A percentile compares a stretch with the other conserved stretches of the same genome.
These are phyloP conservation scores for Lagenidium giganteum DNA, from an alignment of 352 stramenopile species.

Conservation along the genomic window DNA sequence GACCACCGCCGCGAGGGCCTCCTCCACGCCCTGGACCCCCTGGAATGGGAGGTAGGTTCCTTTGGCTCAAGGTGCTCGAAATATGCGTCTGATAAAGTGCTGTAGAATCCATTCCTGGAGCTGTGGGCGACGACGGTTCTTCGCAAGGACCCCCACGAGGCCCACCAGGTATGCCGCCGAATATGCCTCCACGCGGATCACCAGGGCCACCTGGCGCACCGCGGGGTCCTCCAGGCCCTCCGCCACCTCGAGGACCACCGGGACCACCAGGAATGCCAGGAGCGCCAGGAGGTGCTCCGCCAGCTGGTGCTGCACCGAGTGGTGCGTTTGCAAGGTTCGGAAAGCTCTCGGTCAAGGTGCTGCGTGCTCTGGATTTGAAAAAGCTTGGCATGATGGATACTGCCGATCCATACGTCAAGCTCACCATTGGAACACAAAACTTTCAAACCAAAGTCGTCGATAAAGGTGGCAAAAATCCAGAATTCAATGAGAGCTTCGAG, in stretches of 20 bases:
- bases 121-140: too few relatives aligned
- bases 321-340: slow-evolving; percentile 84
- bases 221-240: slow-evolving; percentile 13
- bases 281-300: slow-evolving; percentile 10
- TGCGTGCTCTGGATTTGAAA: slow-evolving; percentile 91
- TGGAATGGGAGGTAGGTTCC: too few relatives aligned
- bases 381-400: slow-evolving; percentile 91
- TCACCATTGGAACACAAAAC: slow-evolving; percentile 85
- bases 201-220: slow-evolving; percentile 3
- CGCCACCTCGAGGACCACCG: slow-evolving; percentile 23
- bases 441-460: slow-evolving; percentile 81
- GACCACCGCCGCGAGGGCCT: too few relatives aligned
- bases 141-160: slow-evolving; percentile 9
- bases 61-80: too few relatives aligned
- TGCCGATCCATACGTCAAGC: slow-evolving; percentile 91
- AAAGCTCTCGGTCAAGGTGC: slow-evolving; percentile 87
- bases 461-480: slow-evolving; percentile 90
- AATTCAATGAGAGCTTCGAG: slow-evolving; percentile 93
- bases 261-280: slow-evolving; percentile 6
- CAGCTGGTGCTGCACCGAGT: slow-evolving; percentile 27
- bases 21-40: too few relatives aligned
- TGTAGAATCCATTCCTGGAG: too few relatives aligned
- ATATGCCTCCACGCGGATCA: slow-evolving; percentile 1
- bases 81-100: too few relatives aligned
- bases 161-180: slow-evolving; percentile 16